These are phyloP conservation scores for Euphorbia peplus DNA, from an alignment of 345 rosid species.

Conservation along the genomic window DNA sequence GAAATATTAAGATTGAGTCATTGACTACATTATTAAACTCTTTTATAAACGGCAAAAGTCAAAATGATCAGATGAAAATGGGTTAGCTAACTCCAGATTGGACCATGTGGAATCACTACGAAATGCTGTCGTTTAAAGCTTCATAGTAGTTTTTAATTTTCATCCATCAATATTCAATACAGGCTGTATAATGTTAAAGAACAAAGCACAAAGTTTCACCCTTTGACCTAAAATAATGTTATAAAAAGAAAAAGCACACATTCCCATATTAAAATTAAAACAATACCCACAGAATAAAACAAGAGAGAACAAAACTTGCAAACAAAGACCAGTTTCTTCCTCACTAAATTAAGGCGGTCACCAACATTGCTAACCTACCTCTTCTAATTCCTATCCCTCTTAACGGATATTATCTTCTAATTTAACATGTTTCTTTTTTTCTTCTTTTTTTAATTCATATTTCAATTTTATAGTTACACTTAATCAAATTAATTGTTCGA, in stretches of 20 bases:
- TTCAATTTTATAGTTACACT: no score
- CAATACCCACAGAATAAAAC: no score
- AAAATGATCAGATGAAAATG: slow-evolving; percentile 20
- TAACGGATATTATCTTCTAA: no score
- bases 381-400: not conserved
- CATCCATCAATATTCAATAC: slow-evolving; percentile 8
- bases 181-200: not conserved
- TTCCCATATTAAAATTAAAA: slow-evolving; percentile 1
- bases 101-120: not conserved
- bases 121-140: slow-evolving; percentile 9
- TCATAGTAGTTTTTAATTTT: slow-evolving; percentile 3
- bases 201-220: not conserved
- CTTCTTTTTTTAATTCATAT: no score
- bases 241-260: not conserved
- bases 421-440: no score
- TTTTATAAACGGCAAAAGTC: slow-evolving; percentile 18
- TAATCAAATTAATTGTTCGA: no score
- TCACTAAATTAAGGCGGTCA: slow-evolving; percentile 31
- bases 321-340: not conserved
- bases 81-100: slow-evolving; percentile 38
- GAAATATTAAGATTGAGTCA: no score
- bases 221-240: not conserved
- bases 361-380: slow-evolving; percentile 39
- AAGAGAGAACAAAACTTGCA: not conserved
- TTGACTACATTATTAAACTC: no score